Conservation (phyloP, 2,329 filamentous ascomycete species). For the Beauveria australis region DNA sequence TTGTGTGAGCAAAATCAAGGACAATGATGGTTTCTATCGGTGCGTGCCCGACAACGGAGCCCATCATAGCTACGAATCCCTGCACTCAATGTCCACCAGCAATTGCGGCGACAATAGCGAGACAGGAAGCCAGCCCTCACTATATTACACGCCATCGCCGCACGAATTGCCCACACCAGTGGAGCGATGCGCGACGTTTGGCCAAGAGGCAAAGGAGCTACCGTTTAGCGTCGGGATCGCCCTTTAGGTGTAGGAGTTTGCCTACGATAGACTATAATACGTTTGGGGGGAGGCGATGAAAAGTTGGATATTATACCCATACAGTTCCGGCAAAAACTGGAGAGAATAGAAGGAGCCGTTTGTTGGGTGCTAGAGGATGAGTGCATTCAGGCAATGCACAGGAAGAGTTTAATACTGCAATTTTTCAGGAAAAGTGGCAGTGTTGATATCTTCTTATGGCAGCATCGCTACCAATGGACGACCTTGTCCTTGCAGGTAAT, state of each 20-base stretch:
- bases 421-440: not conserved
- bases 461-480: not conserved
- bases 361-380: not conserved
- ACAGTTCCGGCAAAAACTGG: not conserved
- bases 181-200: conserved; percentile 26
- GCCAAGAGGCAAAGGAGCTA: conserved; percentile 16
- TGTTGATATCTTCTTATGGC: not conserved
- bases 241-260: conserved; percentile 15
- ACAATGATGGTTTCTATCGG: conserved; percentile 50
- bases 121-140: conserved; percentile 36
- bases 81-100: conserved; percentile 40
- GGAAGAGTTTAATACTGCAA: not conserved
- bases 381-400: conserved; percentile 6
- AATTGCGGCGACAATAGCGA: conserved; percentile 28
- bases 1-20: conserved; percentile 47
- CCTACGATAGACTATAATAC: not conserved
- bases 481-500: conserved; percentile 4
- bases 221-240: conserved; percentile 20
- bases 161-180: conserved; percentile 28
- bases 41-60: conserved; percentile 33
- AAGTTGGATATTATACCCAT: conserved; percentile 6
- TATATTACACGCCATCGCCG: conserved; percentile 37
- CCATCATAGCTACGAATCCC: conserved; percentile 35
- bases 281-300: not conserved
- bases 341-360: not conserved